phyloP scores from a whole-genome alignment of 1,284 basidiomycete species.

The Pseudozyma sp. region DNA sequence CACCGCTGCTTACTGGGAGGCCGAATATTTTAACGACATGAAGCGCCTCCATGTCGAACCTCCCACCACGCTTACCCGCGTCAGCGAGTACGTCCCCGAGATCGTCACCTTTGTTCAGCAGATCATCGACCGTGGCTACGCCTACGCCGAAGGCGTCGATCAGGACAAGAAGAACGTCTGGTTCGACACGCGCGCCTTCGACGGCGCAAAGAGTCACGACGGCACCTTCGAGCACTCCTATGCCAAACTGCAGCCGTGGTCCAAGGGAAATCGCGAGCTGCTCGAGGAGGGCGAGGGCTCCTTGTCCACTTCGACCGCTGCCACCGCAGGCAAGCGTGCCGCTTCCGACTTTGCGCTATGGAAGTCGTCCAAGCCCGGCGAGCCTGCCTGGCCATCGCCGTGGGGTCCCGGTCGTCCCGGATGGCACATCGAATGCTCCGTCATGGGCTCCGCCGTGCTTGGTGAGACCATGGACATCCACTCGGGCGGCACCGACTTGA shows the following conservation, averaged over 20 bases:
- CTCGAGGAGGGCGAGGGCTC: slow-evolving; percentile 93
- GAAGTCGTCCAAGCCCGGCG: slow-evolving; percentile 98
- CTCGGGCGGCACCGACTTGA: slow-evolving; percentile 94
- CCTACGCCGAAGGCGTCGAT: slow-evolving; percentile 73
- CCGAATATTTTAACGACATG: slow-evolving; percentile 93
- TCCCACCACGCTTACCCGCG: slow-evolving; percentile 91
- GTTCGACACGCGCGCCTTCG: slow-evolving; percentile 91
- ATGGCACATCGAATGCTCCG: slow-evolving; percentile 99
- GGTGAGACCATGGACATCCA: slow-evolving; percentile 97
- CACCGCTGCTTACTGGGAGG: slow-evolving; percentile 90
- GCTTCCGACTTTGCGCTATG: slow-evolving; percentile 92
- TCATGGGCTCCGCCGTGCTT: slow-evolving; percentile 94
- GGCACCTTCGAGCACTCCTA: slow-evolving; percentile 74
- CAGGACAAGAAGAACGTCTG: slow-evolving; percentile 75
- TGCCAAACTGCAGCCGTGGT: slow-evolving; percentile 95
- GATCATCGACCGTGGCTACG: slow-evolving; percentile 89
- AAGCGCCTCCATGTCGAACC: slow-evolving; percentile 82
- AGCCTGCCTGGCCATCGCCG: slow-evolving; percentile 94
- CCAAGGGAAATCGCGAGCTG: slow-evolving; percentile 89
- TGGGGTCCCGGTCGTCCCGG: slow-evolving; percentile 98
- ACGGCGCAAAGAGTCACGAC: slow-evolving; percentile 72
- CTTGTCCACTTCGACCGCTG: slow-evolving; percentile 70
- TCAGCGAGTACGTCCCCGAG: slow-evolving; percentile 97
- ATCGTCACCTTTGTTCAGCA: slow-evolving; percentile 88
- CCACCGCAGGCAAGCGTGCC: slow-evolving; percentile 74